Percentiles rank a stretch among this genome's conserved stretches.
phyloP scores from a whole-genome alignment of 2,329 filamentous ascomycete genomes.

The Gremmenia infestans region DNA sequence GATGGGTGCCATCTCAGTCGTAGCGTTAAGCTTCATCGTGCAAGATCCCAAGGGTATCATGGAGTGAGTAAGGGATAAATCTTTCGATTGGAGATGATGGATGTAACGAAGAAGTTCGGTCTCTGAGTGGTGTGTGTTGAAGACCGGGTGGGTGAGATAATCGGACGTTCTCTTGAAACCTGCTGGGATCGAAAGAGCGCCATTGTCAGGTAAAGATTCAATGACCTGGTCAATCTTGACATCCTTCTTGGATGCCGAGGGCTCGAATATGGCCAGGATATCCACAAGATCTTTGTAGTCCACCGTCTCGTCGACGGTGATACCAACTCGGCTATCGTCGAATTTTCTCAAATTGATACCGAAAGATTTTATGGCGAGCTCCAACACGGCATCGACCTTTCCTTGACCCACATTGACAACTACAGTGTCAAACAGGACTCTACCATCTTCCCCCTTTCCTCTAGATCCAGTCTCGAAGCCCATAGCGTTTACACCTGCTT shows the following conservation, averaged over 20 bases:
- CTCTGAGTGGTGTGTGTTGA: slow-evolving; percentile 93
- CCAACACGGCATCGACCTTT: slow-evolving; percentile 46
- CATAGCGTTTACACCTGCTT: slow-evolving; percentile 55
- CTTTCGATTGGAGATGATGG: slow-evolving; percentile 87
- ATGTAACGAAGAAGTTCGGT: slow-evolving; percentile 94
- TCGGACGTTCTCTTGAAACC: slow-evolving; percentile 63
- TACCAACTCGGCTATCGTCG: slow-evolving; percentile 55
- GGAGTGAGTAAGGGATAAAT: slow-evolving; percentile 87
- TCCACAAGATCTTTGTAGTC: slow-evolving; percentile 49
- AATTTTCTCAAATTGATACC: slow-evolving; percentile 60
- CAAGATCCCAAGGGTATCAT: slow-evolving; percentile 98
- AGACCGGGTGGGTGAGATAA: slow-evolving; percentile 85
- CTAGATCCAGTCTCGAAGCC: slow-evolving; percentile 60
- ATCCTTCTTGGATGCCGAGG: slow-evolving; percentile 17
- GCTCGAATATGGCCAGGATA: slow-evolving; percentile 52
- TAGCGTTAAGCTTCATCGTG: slow-evolving; percentile 97
- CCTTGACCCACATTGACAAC: slow-evolving; percentile 54
- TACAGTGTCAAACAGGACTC: slow-evolving; percentile 75
- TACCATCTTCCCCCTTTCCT: slow-evolving; percentile 50
- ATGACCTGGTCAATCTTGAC: slow-evolving; percentile 37
- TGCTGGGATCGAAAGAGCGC: slow-evolving; percentile 44
- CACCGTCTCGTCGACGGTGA: slow-evolving; percentile 76
- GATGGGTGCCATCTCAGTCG: slow-evolving; percentile 86
- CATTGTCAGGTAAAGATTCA: slow-evolving; percentile 37
- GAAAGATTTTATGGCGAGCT: slow-evolving; percentile 45